These are phyloP conservation scores for Candida chilensis DNA, from an alignment of 805 yeast species.

Conservation along the genomic window DNA sequence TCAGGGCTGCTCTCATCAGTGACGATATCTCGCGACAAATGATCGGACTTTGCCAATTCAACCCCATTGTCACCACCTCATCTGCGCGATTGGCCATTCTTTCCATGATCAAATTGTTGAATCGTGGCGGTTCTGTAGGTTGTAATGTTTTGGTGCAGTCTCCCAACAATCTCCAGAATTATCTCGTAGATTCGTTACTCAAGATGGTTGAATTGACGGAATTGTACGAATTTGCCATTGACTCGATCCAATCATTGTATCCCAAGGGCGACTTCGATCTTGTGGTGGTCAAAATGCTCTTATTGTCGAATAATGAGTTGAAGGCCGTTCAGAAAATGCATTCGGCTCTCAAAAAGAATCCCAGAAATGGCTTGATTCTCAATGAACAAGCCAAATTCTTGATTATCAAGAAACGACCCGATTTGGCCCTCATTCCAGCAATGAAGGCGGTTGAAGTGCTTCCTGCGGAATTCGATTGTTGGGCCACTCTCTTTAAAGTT, in stretches of 20 bases:
- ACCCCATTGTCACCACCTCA: slow-evolving; percentile 23
- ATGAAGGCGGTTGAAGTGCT: slow-evolving; percentile 50
- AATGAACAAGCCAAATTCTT: slow-evolving; percentile 59
- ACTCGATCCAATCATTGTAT: slow-evolving; percentile 16
- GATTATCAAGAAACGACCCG: slow-evolving; percentile 39
- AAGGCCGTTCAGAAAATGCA: slow-evolving; percentile 37
- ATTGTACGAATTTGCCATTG: slow-evolving; percentile 27
- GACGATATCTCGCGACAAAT: slow-evolving; percentile 46
- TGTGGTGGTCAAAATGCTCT: slow-evolving; percentile 30
- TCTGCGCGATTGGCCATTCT: slow-evolving; percentile 24
- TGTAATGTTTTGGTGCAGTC: background rate
- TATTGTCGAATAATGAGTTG: slow-evolving; percentile 32
- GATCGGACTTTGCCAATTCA: slow-evolving; percentile 49
- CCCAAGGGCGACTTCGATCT: slow-evolving; percentile 8
- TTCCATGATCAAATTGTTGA: slow-evolving; percentile 29
- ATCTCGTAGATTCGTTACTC: slow-evolving; percentile 41
- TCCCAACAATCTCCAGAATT: slow-evolving; percentile 31
- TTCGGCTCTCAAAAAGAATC: slow-evolving; percentile 22
- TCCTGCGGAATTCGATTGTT: slow-evolving; percentile 70
- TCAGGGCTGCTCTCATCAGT: slow-evolving; percentile 44
- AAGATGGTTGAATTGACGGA: slow-evolving; percentile 27
- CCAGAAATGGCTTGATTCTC: slow-evolving; percentile 52
- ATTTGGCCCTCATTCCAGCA: slow-evolving; percentile 52
- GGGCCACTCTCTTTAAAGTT: slow-evolving; percentile 58
- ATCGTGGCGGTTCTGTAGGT: slow-evolving; percentile 18